Base-by-base conservation (phyloP, 2,329 filamentous ascomycete species). In the Magnaporthales sp. region DNA sequence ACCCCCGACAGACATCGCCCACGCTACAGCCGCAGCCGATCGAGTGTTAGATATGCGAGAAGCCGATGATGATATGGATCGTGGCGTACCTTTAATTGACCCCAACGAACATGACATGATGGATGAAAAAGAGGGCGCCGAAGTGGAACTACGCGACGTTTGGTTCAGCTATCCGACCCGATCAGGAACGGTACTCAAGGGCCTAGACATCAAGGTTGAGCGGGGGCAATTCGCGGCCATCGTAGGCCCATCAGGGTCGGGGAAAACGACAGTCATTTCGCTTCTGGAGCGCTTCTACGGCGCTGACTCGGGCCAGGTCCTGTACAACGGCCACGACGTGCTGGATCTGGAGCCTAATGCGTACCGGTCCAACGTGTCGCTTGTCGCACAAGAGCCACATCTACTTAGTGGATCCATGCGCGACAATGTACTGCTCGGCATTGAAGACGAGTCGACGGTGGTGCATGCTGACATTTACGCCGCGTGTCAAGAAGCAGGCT, bases 381-480 rank as follows among this genome's bases (percentile, higher is more conserved):
- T 66, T 46, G 66, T 89, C 66, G 85, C 87, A 4, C 87, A 90
- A 73, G 80, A 82, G 69, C 76, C 87, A 19, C 89, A 87, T 87
- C 84, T 90, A 22, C 89, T 89, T 86, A 89, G 89, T 71, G 87
- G 87, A 7, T 87, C 84, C 64, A 85, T 90, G 54, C 82, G 84
- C 65, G 87, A 90, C 72, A 90, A 90, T 71, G 89, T 90, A 67
- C 82, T 89, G 1, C 89, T 89, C 70, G 87, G 87, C 3, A 30
- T 66, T 24, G 46, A 56, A 8, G 64, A 66, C 31, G 54, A 61
- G 56, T 58, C 64, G 3, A 85, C 62, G 0, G 78, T 88, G 0
- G 77, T 79, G 0, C 81, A 86, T 2, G 81, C 80, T 64, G 76
- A 80, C 64, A 75, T 87, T 3, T 79, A 85, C 72, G 77, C 80